Percentiles rank a stretch among this genome's conserved stretches.
Conservation (phyloP, 1,284 basidiomycete species). For the Lentinula novae-zelandiae region DNA sequence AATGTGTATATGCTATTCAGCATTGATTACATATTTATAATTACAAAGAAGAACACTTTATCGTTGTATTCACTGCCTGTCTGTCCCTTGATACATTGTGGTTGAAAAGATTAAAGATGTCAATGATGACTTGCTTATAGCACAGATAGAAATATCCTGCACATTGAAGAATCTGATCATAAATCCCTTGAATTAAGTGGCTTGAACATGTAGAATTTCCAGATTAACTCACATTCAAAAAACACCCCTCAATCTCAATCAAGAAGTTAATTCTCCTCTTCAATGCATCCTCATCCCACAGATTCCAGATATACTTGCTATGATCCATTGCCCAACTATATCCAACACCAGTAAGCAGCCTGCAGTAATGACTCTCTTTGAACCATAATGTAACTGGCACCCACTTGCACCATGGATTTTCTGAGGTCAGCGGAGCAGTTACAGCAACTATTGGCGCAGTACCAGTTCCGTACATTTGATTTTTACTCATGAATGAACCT, state of each 20-base stretch:
- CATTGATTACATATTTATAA: no score
- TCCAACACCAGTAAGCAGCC: slow-evolving; percentile 65
- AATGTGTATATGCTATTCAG: no score
- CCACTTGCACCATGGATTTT: slow-evolving; percentile 57
- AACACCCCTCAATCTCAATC: slow-evolving; percentile 54
- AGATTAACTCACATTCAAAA: slow-evolving; percentile 67
- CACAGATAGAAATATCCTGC: no score
- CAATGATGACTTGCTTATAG: no score
- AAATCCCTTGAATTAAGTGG: not conserved
- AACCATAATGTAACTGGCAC: slow-evolving; percentile 59
- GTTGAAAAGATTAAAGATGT: no score
- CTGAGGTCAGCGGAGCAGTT: no score
- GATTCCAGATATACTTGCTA: slow-evolving; percentile 83
- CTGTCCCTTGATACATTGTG: no score
- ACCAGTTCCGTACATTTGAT: slow-evolving; percentile 23
- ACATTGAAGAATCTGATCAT: slow-evolving; percentile 61
- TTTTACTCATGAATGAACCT: slow-evolving; percentile 47
- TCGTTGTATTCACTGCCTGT: no score
- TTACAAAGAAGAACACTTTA: no score
- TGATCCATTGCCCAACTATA: slow-evolving; percentile 85
- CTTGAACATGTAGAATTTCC: not conserved
- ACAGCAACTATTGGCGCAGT: slow-evolving; percentile 24
- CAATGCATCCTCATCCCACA: slow-evolving; percentile 80
- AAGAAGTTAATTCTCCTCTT: slow-evolving; percentile 61
- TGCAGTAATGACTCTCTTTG: slow-evolving; percentile 73